Evolutionary conservation across 1,139 yeast species (phyloP).

Genomic region (Zygosaccharomyces pseudobailii): DNA sequence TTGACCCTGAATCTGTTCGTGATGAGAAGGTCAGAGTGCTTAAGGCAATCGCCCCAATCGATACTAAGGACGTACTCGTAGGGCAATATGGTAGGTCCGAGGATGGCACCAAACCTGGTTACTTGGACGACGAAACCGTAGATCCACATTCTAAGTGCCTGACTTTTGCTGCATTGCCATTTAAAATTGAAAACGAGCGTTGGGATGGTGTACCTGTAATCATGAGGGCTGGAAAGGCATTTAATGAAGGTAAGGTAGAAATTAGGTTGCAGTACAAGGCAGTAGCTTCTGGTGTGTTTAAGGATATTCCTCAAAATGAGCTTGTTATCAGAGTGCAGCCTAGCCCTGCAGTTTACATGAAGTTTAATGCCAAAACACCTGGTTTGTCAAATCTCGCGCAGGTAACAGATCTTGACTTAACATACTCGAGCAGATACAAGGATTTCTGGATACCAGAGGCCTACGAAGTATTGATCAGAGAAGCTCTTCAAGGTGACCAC

Average conservation of each 20-base stretch:
- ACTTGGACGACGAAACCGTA: constrained; percentile 92
- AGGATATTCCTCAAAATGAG: constrained; percentile 82
- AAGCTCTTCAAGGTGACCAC: constrained; percentile 87
- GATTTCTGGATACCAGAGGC: constrained; percentile 97
- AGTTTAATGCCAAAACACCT: constrained; percentile 88
- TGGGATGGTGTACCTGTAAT: constrained; percentile 99
- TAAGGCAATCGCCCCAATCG: constrained; percentile 70
- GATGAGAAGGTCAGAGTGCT: constrained; percentile 94
- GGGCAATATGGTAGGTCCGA: constrained; percentile 85
- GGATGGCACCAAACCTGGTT: constrained; percentile 87
- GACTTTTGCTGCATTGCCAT: constrained; percentile 82
- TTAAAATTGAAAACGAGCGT: constrained; percentile 81
- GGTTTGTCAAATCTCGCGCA: constrained; percentile 81
- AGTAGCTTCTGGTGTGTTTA: constrained; percentile 77
- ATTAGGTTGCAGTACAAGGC: constrained; percentile 88
- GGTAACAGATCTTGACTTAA: constrained; percentile 83
- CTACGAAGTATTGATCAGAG: constrained; percentile 90
- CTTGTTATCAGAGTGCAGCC: constrained; percentile 94
- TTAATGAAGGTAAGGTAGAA: constrained; percentile 90
- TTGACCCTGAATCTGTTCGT: constrained; percentile 88
- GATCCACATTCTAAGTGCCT: constrained; percentile 75
- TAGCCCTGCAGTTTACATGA: constrained; percentile 85
- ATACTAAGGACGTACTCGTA: constrained; percentile 60
- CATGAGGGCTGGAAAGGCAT: constrained; percentile 94
- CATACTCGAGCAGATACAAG: constrained; percentile 75